A percentile compares a stretch with the other conserved stretches of the same genome.
These are phyloP conservation scores for Globisporangium canariense DNA, from an alignment of 352 stramenopile genomes.

Conservation along the genomic window DNA sequence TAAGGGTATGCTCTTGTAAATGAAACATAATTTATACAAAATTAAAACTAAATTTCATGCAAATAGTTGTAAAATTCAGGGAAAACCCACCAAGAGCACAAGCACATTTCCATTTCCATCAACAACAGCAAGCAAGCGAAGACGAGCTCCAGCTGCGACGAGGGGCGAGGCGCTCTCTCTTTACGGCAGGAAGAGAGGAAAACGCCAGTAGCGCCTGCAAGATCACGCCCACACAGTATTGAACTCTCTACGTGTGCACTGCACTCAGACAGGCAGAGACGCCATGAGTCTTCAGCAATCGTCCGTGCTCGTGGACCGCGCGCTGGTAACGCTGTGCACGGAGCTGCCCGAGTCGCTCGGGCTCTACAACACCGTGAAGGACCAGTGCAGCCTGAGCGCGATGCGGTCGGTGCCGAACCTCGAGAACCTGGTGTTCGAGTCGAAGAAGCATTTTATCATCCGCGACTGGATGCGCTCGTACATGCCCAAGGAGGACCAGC, in stretches of 20 bases:
- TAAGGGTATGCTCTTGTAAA: not conserved
- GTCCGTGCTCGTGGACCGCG: conserved; percentile 66
- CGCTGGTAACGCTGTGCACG: conserved; percentile 70
- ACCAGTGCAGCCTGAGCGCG: conserved; percentile 59
- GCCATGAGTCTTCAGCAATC: conserved; percentile 71
- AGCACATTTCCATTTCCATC: not conserved
- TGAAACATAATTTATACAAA: not conserved
- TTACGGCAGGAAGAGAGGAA: not conserved
- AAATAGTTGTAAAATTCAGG: not conserved
- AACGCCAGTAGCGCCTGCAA: not conserved
- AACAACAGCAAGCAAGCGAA: not conserved
- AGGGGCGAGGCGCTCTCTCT: not conserved
- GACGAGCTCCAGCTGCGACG: not conserved
- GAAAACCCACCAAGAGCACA: not conserved
- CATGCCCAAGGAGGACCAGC: conserved; percentile 45
- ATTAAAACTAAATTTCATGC: not conserved
- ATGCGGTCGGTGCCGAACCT: conserved; percentile 54
- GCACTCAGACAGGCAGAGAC: conserved; percentile 23
- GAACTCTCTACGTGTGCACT: conserved; percentile 1
- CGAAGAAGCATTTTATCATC: conserved; percentile 61
- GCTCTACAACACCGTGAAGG: conserved; percentile 71
- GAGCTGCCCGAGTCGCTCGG: conserved; percentile 77
- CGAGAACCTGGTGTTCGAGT: conserved; percentile 47
- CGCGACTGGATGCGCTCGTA: conserved; percentile 78
- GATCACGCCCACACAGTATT: not conserved